Percentiles rank a stretch among this genome's conserved stretches.
Evolutionary conservation across 73 alveolate genomes (phyloP).

Genomic region (Diophrys sp.): DNA sequence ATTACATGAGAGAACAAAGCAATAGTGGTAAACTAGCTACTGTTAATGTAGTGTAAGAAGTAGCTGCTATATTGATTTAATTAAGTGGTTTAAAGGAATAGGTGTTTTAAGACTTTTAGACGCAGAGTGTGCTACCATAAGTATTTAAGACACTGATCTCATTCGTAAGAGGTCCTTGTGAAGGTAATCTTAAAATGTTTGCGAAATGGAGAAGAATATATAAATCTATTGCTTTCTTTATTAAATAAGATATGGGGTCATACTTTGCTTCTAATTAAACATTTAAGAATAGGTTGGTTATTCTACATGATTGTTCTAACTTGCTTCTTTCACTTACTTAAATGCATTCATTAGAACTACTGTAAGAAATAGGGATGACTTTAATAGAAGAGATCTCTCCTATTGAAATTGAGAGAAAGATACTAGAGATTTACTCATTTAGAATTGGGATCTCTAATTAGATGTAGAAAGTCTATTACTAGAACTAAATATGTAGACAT

Average conservation of each 20-base stretch:
- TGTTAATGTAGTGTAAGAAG: slow-evolving; percentile 14
- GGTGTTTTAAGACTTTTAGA: not conserved
- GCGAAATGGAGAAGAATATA: slow-evolving; percentile 43
- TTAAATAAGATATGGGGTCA: slow-evolving; percentile 27
- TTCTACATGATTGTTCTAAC: not conserved
- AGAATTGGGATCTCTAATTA: slow-evolving; percentile 28
- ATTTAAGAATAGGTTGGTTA: slow-evolving; percentile 7
- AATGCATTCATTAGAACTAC: not conserved
- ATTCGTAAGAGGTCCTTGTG: slow-evolving; percentile 50
- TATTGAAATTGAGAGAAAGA: not conserved
- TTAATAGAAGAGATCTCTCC: slow-evolving; percentile 9
- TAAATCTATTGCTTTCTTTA: slow-evolving; percentile 22
- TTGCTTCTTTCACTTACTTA: slow-evolving; percentile 8
- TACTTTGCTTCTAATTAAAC: slow-evolving; percentile 21
- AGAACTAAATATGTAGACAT: slow-evolving; percentile 29
- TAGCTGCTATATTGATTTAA: slow-evolving; percentile 19
- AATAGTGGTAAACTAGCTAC: not conserved
- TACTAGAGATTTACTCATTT: slow-evolving; percentile 27
- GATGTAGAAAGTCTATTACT: slow-evolving; percentile 10
- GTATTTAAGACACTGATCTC: slow-evolving; percentile 31
- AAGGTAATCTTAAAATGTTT: slow-evolving; percentile 12
- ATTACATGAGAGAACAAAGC: not conserved
- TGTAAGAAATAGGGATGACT: not conserved
- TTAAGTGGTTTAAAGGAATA: slow-evolving; percentile 2
- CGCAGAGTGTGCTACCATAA: slow-evolving; percentile 1